phyloP scores from a whole-genome alignment of 2,329 filamentous ascomycete species.

The Penicillium sp. region DNA sequence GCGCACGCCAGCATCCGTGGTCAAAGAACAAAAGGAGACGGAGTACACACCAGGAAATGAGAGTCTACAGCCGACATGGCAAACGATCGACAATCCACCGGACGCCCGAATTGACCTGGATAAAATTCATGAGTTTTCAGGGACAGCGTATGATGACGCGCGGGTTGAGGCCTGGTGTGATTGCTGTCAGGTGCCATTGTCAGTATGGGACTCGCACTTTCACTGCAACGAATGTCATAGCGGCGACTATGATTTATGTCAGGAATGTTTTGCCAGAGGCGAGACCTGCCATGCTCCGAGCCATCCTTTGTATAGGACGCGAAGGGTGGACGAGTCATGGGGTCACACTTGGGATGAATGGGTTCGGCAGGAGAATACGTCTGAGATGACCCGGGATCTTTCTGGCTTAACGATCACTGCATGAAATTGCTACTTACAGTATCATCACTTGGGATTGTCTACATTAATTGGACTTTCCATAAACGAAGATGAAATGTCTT shows the following conservation, averaged over 20 bases:
- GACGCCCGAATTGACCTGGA: not conserved
- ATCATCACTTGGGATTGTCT: too few relatives aligned
- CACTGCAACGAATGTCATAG: slow-evolving; percentile 1
- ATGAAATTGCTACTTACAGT: too few relatives aligned
- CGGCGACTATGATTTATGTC: slow-evolving; percentile 1
- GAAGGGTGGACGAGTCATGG: not conserved
- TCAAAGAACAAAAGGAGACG: not conserved
- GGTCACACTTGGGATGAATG: not conserved
- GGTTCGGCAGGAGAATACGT: not conserved
- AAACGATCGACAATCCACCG: not conserved
- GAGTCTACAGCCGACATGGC: not conserved
- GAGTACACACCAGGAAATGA: not conserved
- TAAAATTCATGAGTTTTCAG: too few relatives aligned
- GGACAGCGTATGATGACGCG: not conserved
- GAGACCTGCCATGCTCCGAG: not conserved
- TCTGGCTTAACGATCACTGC: too few relatives aligned
- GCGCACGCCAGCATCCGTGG: not conserved
- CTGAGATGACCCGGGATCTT: too few relatives aligned
- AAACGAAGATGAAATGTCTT: too few relatives aligned
- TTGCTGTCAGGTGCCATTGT: not conserved
- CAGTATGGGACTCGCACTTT: slow-evolving; percentile 1
- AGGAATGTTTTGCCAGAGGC: slow-evolving; percentile 1
- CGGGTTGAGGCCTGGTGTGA: not conserved
- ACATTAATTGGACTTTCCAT: too few relatives aligned
- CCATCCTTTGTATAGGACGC: not conserved